Conservation (phyloP, 805 yeast genomes). For the Starmerella apis region DNA sequence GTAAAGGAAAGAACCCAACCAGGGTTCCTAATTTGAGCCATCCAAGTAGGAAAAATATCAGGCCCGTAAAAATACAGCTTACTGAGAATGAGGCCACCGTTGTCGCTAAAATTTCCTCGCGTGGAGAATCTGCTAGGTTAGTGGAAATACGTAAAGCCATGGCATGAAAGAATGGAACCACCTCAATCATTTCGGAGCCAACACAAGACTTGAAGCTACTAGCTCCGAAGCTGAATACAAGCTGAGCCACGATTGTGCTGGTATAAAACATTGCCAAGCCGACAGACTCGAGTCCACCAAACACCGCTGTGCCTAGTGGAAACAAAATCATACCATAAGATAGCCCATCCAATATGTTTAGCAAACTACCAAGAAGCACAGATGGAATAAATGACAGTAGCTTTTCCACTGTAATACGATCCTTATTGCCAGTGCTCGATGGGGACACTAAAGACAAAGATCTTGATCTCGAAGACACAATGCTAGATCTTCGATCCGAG, state of each 20-base stretch:
- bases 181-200: constrained; percentile 97
- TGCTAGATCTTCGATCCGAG: neutral
- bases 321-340: constrained; percentile 97
- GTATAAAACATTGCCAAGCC: constrained; percentile 92
- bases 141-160: constrained; percentile 70
- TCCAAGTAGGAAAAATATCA: constrained; percentile 68
- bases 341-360: constrained; percentile 84
- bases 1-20: constrained; percentile 93
- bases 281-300: constrained; percentile 69
- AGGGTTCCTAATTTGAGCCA: constrained; percentile 69
- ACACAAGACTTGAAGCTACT: constrained; percentile 83
- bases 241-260: constrained; percentile 79
- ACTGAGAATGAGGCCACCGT: constrained; percentile 77
- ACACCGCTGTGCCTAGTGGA: constrained; percentile 73
- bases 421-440: neutral
- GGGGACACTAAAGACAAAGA: neutral
- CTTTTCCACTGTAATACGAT: neutral
- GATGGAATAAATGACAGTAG: constrained; percentile 50
- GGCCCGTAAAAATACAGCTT: constrained; percentile 77
- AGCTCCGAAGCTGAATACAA: constrained; percentile 81
- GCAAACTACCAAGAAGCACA: constrained; percentile 69
- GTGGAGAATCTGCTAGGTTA: constrained; percentile 42
- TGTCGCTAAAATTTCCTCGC: constrained; percentile 57
- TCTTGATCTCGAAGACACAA: neutral
- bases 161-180: constrained; percentile 95